A percentile compares a stretch with the other conserved stretches of the same genome.
phyloP scores from a whole-genome alignment of 208 protist species.

The Crithidia brevicula region DNA sequence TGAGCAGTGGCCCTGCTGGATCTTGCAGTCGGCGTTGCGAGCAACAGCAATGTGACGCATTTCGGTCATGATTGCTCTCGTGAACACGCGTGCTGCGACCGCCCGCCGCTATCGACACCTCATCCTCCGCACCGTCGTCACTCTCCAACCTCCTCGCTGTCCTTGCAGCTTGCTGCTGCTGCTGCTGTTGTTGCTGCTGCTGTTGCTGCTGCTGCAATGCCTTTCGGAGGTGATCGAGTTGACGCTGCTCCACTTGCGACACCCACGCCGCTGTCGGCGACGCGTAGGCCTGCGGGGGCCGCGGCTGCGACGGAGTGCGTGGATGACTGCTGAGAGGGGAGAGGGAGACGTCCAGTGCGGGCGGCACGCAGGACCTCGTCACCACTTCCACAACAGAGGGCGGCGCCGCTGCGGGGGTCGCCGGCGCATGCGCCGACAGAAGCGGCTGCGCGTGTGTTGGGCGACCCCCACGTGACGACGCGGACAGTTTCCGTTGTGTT shows the following conservation, averaged over 20 bases:
- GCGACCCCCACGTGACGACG: too few relatives aligned
- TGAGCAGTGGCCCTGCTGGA: slow-evolving; percentile 30
- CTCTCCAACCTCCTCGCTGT: too few relatives aligned
- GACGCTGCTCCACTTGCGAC: slow-evolving; percentile 6
- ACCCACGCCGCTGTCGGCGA: slow-evolving; percentile 17
- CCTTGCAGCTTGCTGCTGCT: neutral
- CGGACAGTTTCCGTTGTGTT: too few relatives aligned
- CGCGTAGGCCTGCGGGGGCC: neutral
- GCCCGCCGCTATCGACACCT: neutral
- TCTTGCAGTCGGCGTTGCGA: slow-evolving; percentile 22
- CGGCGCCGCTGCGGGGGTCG: neutral
- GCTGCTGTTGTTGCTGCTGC: neutral
- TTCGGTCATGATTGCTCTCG: neutral
- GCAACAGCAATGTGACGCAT: slow-evolving; percentile 3
- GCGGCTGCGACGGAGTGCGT: neutral
- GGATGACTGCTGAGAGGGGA: slow-evolving; percentile 20
- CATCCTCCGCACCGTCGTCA: neutral
- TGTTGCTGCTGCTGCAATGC: neutral
- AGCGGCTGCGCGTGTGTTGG: neutral
- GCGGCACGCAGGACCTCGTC: slow-evolving; percentile 8
- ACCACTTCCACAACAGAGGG: slow-evolving; percentile 20
- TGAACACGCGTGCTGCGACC: neutral
- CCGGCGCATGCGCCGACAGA: neutral
- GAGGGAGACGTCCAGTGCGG: slow-evolving; percentile 19
- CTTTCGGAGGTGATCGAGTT: neutral